A percentile compares a stretch with the other conserved stretches of the same genome.
Evolutionary conservation across 2,329 filamentous ascomycete species (phyloP).

Genomic region (Penicillium glabrum): DNA sequence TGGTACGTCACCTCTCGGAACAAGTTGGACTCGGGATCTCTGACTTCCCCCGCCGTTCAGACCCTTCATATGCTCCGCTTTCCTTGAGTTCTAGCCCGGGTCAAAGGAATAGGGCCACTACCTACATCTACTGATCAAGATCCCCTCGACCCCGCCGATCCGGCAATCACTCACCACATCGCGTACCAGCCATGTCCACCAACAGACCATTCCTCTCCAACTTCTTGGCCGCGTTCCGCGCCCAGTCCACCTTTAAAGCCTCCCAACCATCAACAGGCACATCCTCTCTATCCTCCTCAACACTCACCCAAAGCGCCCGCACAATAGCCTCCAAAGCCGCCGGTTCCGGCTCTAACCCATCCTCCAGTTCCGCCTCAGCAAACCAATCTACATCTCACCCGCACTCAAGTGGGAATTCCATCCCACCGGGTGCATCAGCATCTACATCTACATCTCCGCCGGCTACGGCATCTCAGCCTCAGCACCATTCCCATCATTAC

Average conservation of each 20-base stretch:
- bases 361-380: conserved; percentile 22
- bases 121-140: background rate
- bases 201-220: conserved; percentile 67
- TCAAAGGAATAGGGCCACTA: background rate
- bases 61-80: conserved; percentile 1
- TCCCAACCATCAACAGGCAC: conserved; percentile 41
- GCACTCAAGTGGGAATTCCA: background rate
- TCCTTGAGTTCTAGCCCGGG: background rate
- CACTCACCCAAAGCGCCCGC: conserved; percentile 43
- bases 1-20: conserved; percentile 8
- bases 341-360: conserved; percentile 7
- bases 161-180: background rate
- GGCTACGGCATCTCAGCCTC: background rate
- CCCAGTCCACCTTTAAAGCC: conserved; percentile 62
- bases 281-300: conserved; percentile 41
- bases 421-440: conserved; percentile 2
- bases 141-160: background rate
- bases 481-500: background rate
- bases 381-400: conserved; percentile 4
- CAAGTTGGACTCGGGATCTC: conserved; percentile 16
- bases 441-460: background rate
- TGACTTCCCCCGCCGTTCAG: background rate
- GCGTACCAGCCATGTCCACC: conserved; percentile 54
- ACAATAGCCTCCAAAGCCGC: conserved; percentile 50
- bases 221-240: conserved; percentile 67